A percentile compares a stretch with the other conserved stretches of the same genome.
phyloP scores from a whole-genome alignment of 371 early-diverging fungal species.

The Saksenaea vasiformis region DNA sequence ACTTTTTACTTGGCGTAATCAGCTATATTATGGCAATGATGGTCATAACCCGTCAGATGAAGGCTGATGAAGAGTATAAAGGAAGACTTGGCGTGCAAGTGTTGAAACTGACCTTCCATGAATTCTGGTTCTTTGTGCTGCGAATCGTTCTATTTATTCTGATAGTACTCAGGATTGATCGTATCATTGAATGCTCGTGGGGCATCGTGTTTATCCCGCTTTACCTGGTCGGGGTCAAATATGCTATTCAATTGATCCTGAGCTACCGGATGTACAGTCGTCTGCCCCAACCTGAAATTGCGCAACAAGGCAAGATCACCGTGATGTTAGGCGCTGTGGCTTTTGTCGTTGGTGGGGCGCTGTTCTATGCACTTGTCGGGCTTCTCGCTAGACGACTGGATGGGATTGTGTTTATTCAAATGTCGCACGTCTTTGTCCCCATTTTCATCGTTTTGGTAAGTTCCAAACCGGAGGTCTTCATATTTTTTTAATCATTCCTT shows the following conservation, averaged over 20 bases:
- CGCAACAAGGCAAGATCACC: constrained; percentile 55
- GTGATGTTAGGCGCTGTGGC: constrained; percentile 50
- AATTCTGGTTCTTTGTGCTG: constrained; percentile 59
- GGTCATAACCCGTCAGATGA: neutral
- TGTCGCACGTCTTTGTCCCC: constrained; percentile 75
- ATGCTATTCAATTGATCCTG: constrained; percentile 49
- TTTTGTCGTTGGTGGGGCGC: constrained; percentile 52
- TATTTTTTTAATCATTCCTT: neutral
- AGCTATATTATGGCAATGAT: constrained; percentile 23
- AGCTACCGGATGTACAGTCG: constrained; percentile 49
- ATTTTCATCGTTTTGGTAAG: constrained; percentile 75
- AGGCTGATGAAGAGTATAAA: neutral
- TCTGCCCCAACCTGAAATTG: constrained; percentile 52
- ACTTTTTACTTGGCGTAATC: constrained; percentile 35
- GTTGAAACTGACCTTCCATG: constrained; percentile 35
- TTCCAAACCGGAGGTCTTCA: neutral
- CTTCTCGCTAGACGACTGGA: constrained; percentile 70
- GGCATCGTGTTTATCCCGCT: constrained; percentile 78
- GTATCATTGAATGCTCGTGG: constrained; percentile 64
- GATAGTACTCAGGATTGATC: constrained; percentile 64
- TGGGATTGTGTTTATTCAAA: constrained; percentile 45
- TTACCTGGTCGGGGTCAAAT: constrained; percentile 68
- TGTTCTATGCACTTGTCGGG: constrained; percentile 74
- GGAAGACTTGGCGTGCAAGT: neutral
- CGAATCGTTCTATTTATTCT: constrained; percentile 62